A percentile compares a stretch with the other conserved stretches of the same genome.
Conservation (phyloP, 169 alveolate genomes). For the Cryptosporidium xiaoi region DNA sequence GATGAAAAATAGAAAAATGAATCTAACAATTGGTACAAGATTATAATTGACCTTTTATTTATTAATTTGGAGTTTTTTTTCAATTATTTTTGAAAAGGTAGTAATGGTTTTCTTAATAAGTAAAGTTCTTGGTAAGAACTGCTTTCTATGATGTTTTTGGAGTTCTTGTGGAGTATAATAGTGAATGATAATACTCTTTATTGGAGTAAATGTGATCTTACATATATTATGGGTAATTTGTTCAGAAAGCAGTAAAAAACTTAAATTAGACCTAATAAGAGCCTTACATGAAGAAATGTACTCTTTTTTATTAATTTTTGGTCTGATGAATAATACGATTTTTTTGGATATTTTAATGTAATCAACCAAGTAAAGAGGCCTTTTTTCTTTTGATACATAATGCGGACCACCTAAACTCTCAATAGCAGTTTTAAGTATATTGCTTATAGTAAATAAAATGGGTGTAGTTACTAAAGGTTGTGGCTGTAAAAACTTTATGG, state of each 20-base stretch:
- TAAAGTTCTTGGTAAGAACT: slow-evolving; percentile 8
- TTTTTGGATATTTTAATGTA: slow-evolving; percentile 26
- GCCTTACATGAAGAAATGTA: slow-evolving; percentile 42
- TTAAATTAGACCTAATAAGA: background rate
- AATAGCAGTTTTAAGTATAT: slow-evolving; percentile 9
- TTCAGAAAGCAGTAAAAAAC: background rate
- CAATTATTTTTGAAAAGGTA: slow-evolving; percentile 26
- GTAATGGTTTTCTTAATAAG: slow-evolving; percentile 21
- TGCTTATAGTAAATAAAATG: slow-evolving; percentile 43
- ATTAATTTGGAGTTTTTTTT: slow-evolving; percentile 19
- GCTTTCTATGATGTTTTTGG: slow-evolving; percentile 33
- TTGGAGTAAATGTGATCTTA: slow-evolving; percentile 2
- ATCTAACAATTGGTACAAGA: no score
- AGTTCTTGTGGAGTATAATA: slow-evolving; percentile 47
- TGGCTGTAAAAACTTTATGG: slow-evolving; percentile 49
- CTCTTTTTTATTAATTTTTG: slow-evolving; percentile 38
- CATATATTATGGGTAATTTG: slow-evolving; percentile 13
- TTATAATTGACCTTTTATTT: background rate
- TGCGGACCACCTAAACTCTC: slow-evolving; percentile 4
- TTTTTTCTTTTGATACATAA: background rate
- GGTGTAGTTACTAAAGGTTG: slow-evolving; percentile 57
- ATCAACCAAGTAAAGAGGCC: background rate
- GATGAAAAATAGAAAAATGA: no score
- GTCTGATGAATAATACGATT: slow-evolving; percentile 12
- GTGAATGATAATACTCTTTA: slow-evolving; percentile 7